Conservation (phyloP, 1,139 yeast genomes). For the Blastobotrys buckinghamii region DNA sequence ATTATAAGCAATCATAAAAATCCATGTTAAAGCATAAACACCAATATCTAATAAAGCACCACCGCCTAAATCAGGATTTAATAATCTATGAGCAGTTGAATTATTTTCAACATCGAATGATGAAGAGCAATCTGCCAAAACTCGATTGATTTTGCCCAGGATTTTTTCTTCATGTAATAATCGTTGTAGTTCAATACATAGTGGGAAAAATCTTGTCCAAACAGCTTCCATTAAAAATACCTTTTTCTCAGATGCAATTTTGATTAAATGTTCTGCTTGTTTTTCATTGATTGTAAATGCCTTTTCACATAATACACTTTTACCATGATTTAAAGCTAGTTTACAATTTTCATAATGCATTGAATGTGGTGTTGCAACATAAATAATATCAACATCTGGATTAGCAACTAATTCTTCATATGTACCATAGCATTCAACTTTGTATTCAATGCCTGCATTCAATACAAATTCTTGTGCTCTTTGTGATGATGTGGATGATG, state of each 20-base stretch:
- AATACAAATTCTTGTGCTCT: constrained; percentile 27
- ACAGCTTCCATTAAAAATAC: constrained; percentile 58
- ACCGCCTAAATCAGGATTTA: constrained; percentile 46
- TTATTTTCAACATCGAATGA: constrained; percentile 31
- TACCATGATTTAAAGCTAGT: constrained; percentile 45
- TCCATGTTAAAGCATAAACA: constrained; percentile 48
- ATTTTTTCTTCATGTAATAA: constrained; percentile 41
- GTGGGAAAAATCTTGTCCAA: constrained; percentile 61
- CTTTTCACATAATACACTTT: constrained; percentile 57
- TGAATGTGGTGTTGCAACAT: constrained; percentile 56
- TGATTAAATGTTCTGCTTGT: constrained; percentile 44
- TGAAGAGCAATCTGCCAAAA: constrained; percentile 40
- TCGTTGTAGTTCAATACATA: constrained; percentile 38
- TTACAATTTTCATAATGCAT: constrained; percentile 48
- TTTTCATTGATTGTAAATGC: constrained; percentile 50
- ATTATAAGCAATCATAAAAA: constrained; percentile 28
- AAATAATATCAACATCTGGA: constrained; percentile 46
- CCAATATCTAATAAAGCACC: constrained; percentile 61
- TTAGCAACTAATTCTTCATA: constrained; percentile 41
- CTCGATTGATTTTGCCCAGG: constrained; percentile 44
- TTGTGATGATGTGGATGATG: constrained; percentile 27
- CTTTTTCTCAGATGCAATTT: constrained; percentile 42
- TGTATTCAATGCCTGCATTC: constrained; percentile 1
- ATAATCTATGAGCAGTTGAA: constrained; percentile 21
- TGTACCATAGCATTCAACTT: constrained; percentile 27